Evolutionary conservation across 768 basidiomycete species (phyloP).

Genomic region (Podaxis sp.): DNA sequence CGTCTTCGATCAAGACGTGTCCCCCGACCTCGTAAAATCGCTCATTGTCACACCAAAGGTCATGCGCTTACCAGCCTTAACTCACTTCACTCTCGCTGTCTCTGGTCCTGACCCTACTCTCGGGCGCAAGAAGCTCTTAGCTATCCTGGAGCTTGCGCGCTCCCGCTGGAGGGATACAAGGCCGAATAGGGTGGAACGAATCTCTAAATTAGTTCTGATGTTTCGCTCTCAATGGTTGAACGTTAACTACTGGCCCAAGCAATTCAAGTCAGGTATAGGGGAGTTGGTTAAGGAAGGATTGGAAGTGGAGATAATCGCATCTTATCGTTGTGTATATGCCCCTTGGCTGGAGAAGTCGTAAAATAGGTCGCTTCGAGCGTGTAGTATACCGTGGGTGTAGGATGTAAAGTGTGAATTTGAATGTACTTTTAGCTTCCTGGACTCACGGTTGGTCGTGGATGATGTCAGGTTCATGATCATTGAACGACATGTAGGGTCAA

Average conservation of each 20-base stretch:
- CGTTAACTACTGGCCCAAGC: not conserved
- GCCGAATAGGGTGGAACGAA: not conserved
- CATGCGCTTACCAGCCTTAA: not conserved
- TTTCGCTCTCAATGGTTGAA: not conserved
- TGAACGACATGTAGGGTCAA: too few species aligned
- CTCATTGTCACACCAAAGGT: not conserved
- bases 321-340: not conserved
- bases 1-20: not conserved
- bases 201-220: not conserved
- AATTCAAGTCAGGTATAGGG: not conserved
- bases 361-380: not conserved
- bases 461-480: too few species aligned
- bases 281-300: not conserved
- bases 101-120: not conserved
- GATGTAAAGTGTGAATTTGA: too few species aligned
- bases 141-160: not conserved
- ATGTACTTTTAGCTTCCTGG: too few species aligned
- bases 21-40: not conserved
- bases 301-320: not conserved
- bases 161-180: not conserved
- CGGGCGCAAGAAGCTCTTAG: not conserved
- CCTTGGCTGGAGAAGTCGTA: not conserved
- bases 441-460: too few species aligned
- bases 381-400: too few species aligned
- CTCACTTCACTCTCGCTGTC: not conserved